Conservation (phyloP, 257 asterid genomes). For the Solanum gandarillasii region DNA sequence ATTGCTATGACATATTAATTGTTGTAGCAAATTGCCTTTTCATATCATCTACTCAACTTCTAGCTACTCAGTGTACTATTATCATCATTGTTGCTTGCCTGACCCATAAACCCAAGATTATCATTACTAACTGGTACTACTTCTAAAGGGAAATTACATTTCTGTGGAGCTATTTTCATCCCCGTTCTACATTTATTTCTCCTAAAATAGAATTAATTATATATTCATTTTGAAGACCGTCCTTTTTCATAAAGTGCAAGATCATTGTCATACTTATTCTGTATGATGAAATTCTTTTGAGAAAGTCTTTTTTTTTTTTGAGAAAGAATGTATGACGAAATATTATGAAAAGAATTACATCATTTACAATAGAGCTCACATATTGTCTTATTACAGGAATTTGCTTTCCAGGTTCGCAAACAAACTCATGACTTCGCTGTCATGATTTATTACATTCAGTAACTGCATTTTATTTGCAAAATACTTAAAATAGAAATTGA, state of each 20-base stretch:
- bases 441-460: neutral
- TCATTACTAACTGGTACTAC: neutral
- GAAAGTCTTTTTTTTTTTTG: neutral
- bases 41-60: neutral
- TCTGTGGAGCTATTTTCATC: neutral
- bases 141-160: neutral
- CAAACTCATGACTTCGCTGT: neutral
- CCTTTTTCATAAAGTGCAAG: neutral
- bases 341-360: neutral
- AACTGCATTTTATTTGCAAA: neutral
- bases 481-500: neutral
- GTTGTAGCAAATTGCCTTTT: neutral
- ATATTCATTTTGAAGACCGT: neutral
- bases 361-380: neutral
- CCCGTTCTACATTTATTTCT: neutral
- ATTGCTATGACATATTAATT: neutral
- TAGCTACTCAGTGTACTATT: neutral
- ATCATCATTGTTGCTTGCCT: neutral
- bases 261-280: neutral
- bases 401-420: neutral
- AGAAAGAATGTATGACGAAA: neutral
- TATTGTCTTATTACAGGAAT: neutral
- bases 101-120: neutral
- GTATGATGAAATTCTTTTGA: neutral
- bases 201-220: neutral